phyloP scores from a whole-genome alignment of 495 filamentous ascomycete species.

The Pseudevernia furfuracea region DNA sequence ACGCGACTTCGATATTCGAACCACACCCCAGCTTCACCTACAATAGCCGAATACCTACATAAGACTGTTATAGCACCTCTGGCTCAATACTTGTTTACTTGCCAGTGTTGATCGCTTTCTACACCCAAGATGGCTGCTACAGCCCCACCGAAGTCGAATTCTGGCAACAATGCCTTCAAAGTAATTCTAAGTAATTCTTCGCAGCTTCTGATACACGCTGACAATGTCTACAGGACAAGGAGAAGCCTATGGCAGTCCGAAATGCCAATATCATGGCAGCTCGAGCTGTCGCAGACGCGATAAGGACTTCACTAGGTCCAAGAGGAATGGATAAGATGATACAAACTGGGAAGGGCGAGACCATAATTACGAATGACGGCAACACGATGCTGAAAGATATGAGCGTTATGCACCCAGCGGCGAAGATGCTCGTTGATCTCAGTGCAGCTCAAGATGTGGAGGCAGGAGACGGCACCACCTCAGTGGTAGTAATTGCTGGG shows the following conservation, averaged over 20 bases:
- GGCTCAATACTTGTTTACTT: slow-evolving; percentile 6
- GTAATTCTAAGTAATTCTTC: slow-evolving; percentile 39
- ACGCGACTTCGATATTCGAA: slow-evolving; percentile 24
- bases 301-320: slow-evolving; percentile 74
- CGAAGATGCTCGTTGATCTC: slow-evolving; percentile 97
- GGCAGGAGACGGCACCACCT: slow-evolving; percentile 96
- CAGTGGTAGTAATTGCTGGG: slow-evolving; percentile 94
- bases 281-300: slow-evolving; percentile 94
- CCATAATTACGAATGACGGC: slow-evolving; percentile 98
- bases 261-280: slow-evolving; percentile 94
- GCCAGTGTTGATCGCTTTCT: slow-evolving; percentile 14
- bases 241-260: slow-evolving; percentile 95
- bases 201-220: slow-evolving; percentile 39
- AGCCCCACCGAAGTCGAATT: slow-evolving; percentile 28
- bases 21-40: background rate
- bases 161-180: slow-evolving; percentile 71
- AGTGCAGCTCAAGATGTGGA: slow-evolving; percentile 97
- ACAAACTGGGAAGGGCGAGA: slow-evolving; percentile 89
- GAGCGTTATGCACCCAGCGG: slow-evolving; percentile 96
- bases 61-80: background rate
- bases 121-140: slow-evolving; percentile 57
- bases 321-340: slow-evolving; percentile 99
- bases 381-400: slow-evolving; percentile 98
- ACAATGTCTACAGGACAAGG: slow-evolving; percentile 69
- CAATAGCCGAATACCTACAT: no score